These are phyloP conservation scores for Malus fusca DNA, from an alignment of 306 rosid genomes.

Conservation along the genomic window DNA sequence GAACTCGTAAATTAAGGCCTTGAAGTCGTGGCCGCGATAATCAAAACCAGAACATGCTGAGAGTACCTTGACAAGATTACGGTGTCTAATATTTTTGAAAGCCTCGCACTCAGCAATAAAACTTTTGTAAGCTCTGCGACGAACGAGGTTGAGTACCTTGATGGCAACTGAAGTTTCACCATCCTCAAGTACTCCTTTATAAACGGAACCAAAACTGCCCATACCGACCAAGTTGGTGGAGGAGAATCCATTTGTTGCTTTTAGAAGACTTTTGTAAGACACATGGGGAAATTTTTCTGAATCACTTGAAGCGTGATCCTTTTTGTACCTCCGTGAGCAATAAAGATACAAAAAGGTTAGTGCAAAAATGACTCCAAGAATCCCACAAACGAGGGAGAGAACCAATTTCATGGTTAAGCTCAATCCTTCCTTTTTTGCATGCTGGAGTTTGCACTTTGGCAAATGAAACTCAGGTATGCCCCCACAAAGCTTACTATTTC, in stretches of 20 bases:
- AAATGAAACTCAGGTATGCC: neutral
- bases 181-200: conserved; percentile 19
- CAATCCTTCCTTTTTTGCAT: neutral
- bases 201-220: conserved; percentile 30
- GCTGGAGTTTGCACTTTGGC: neutral
- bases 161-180: conserved; percentile 11
- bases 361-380: neutral
- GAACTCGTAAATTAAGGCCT: conserved; percentile 32
- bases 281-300: neutral
- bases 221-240: conserved; percentile 17
- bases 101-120: conserved; percentile 33
- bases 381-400: neutral
- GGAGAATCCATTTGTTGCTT: conserved; percentile 11
- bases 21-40: conserved; percentile 17
- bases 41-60: conserved; percentile 21
- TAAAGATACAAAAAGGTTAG: neutral
- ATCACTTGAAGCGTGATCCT: neutral
- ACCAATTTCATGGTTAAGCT: neutral
- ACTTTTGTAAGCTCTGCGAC: conserved; percentile 31
- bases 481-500: neutral
- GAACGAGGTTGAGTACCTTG: conserved; percentile 38
- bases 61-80: conserved; percentile 35
- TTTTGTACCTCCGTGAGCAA: neutral
- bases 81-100: conserved; percentile 24
- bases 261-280: neutral